Evolutionary conservation across 176 grass and related monocot species (phyloP), one percentile per base, ranked within the genome.

Genomic region (Echinochloa phyllopogon): DNA sequence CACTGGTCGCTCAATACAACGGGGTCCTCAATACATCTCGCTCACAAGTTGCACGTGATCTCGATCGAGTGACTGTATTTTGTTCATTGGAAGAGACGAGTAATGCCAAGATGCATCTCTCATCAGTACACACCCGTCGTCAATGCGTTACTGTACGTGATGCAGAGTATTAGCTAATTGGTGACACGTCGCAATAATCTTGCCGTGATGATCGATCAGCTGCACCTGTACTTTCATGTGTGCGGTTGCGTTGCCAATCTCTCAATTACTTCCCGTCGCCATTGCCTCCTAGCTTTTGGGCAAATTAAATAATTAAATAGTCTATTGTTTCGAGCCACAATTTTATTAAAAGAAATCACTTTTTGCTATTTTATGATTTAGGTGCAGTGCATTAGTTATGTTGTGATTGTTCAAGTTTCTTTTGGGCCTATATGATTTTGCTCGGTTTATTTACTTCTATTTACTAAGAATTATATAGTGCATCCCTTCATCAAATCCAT

Each of bases 41-140:
- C 29, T 33, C 25, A 12, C 72, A 56, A 24, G 38, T 60, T 59
- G 53, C 74, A 77, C 55, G 75, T 77, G 75, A 48, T 50, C 6
- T 25, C n/a, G 53, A 57, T 47, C 44, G 44, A 33, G 29, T 33
- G 29, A 33, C 29, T 33, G 69, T 14, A 33, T 50, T 50, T 50
- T 50, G 44, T 29, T 33, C 44, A 45, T 33, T 10, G 69, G 45
- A 50, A 72, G 44, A 6, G 69, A 52, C 55, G 55, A 57, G 29
- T 18, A 10, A 10, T 72, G 45, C 17, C 24, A 29, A 13, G 24
- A 49, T 18, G 1, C 55, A n/a, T 57, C 55, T 23, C 0, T 58
- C 55, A 58, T 56, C 10, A 24, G n/a, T 8, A 17, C 47, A 17
- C 47, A n/a, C 2, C 4, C 12, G 5, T 3, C 6, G 37, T 53